phyloP scores from a whole-genome alignment of 176 grass and related monocot species.

The Triticum timopheevii region DNA sequence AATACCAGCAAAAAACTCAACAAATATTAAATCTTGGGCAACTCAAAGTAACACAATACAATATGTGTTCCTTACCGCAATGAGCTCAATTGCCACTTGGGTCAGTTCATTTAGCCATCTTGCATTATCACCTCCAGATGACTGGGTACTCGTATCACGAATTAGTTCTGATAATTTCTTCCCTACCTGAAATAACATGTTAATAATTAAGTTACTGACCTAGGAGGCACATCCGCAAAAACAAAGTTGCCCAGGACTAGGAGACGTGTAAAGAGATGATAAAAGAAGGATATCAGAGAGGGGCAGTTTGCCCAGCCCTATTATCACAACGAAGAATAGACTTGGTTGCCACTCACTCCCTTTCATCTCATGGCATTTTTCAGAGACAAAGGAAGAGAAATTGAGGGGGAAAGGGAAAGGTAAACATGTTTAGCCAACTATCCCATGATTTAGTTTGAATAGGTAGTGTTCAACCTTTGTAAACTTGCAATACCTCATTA shows the following conservation, averaged over 20 bases:
- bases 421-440: not conserved
- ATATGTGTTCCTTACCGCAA: constrained; percentile 49
- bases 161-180: constrained; percentile 99
- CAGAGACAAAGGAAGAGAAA: not conserved
- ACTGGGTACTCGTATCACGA: constrained; percentile 73
- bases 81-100: constrained; percentile 93
- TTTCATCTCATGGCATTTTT: constrained; percentile 12
- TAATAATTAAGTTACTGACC: constrained; percentile 7
- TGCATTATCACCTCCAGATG: constrained; percentile 67
- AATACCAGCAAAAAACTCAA: constrained; percentile 2
- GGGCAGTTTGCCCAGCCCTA: not conserved
- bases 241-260: not conserved
- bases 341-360: not conserved
- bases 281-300: constrained; percentile 8
- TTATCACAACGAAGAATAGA: not conserved
- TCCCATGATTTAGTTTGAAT: not conserved
- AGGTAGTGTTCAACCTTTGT: not conserved
- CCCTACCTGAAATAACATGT: constrained; percentile 68
- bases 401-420: not conserved
- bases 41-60: not conserved
- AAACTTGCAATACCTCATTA: not conserved
- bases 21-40: not conserved
- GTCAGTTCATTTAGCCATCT: constrained; percentile 97
- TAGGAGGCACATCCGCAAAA: not conserved
- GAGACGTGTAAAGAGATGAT: not conserved